Evolutionary conservation across 2,329 filamentous ascomycete genomes (phyloP).

Genomic region (Thelonectria blattea): DNA sequence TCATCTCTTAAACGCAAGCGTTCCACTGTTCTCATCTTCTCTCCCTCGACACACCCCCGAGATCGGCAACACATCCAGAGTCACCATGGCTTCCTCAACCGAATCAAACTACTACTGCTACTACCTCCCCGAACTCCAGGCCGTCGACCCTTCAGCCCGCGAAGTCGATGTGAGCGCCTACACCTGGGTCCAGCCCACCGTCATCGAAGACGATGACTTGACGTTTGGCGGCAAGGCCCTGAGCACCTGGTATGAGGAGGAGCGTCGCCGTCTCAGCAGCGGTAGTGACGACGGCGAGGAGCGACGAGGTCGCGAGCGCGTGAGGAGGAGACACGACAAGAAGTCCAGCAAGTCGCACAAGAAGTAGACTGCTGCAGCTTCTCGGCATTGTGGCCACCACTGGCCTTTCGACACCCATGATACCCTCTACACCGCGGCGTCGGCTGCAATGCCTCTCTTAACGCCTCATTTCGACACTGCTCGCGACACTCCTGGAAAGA

Average conservation of each 20-base stretch:
- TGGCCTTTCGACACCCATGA: slow-evolving; percentile 28
- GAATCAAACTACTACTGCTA: slow-evolving; percentile 43
- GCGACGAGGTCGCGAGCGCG: slow-evolving; percentile 47
- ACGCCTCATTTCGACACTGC: background rate
- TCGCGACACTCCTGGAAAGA: slow-evolving; percentile 24
- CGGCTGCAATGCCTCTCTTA: slow-evolving; percentile 7
- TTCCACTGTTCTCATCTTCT: background rate
- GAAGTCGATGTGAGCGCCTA: slow-evolving; percentile 45
- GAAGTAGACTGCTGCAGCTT: slow-evolving; percentile 34
- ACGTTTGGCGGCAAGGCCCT: slow-evolving; percentile 66
- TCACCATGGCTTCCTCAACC: slow-evolving; percentile 33
- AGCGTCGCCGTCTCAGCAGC: slow-evolving; percentile 52
- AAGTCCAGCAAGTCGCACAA: slow-evolving; percentile 40
- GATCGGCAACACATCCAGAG: slow-evolving; percentile 2
- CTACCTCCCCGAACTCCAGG: slow-evolving; percentile 42
- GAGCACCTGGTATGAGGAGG: slow-evolving; percentile 66
- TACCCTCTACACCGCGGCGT: slow-evolving; percentile 17
- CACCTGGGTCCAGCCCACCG: slow-evolving; percentile 59
- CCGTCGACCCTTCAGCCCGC: slow-evolving; percentile 41
- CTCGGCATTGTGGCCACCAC: slow-evolving; percentile 6
- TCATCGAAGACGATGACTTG: slow-evolving; percentile 67
- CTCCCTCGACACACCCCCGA: background rate
- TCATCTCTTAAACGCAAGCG: slow-evolving; percentile 5
- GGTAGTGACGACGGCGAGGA: slow-evolving; percentile 46
- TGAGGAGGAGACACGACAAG: slow-evolving; percentile 42